Evolutionary conservation across 345 rosid species (phyloP), one percentile per base, ranked within the genome.

Genomic region (Gossypium rotundifolium): DNA sequence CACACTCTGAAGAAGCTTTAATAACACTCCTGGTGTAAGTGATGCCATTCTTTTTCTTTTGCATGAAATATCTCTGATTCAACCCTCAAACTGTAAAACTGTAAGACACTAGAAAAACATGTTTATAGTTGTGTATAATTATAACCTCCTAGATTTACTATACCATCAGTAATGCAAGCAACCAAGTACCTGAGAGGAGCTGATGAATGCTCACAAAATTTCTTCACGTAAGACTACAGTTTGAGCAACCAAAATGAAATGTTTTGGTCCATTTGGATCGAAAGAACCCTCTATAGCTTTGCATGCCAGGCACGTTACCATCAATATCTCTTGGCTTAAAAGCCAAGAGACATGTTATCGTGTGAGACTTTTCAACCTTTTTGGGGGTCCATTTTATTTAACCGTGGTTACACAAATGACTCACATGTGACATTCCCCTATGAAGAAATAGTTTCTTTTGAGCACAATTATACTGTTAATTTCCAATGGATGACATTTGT

Each of bases 1-100:
- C 80, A 91, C 85, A 29, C 90, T 85, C 78, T 91, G 90, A 71
- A 94, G 97, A 75, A 94, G 93, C 88, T 94, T 94, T 63, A 89
- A 77, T 25, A 92, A 78, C 75, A 91, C 93, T 75, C 87, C 88
- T 42, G 98, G 97, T 55, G 84, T 87, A 49, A 92, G 95, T 46
- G 97, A 94, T 60, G 95, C 97, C 97, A 92, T 89, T 23, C 51
- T 44, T 18, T 23, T 23, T 33, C 40, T 33, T 33, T 7, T 33
- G 40, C 40, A 33, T 33, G 22, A 55, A 55, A 48, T 20, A 44
- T 10, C 4, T 13, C 53, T 65, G 53, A 4, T n/a, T 65, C 71
- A 67, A 48, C 72, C 72, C 51, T 23, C 57, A 22, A 65, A 65
- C 3, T 40, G 52, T 33, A 33, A 33, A 48, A 48, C 13, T 48